Base-by-base conservation (phyloP, 495 filamentous ascomycete species). In the Extremus antarcticus region DNA sequence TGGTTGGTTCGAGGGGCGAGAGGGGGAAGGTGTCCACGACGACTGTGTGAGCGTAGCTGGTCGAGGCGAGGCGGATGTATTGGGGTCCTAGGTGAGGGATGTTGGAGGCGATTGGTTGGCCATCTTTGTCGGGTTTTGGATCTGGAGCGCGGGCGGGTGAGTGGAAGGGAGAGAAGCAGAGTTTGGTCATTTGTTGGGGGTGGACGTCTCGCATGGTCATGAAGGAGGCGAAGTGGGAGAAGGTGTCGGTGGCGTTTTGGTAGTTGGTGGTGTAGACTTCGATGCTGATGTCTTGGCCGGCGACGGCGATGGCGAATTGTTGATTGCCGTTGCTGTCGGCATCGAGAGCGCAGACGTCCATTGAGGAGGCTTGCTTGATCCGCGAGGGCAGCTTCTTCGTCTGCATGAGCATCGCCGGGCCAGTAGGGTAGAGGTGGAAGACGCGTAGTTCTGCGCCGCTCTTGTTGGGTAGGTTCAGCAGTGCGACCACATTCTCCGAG, bases 11-110 rank as follows among this genome's bases (percentile, higher is more conserved):
- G 66, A 73, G 57, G 17, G 78, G 78, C 17, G 74, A 76, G 23
- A 98, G 80, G 0, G 87, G 82, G 57, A 97, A 72, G 20, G 86
- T 86, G 70, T 95, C 88, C 32, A 95, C 84, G 45, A 89, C 82
- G 43, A 89, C 78, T 9, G 86, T 90, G 67, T 89, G 91, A 53
- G 84, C 87, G 66, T 94, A 82, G 57, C 84, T 87, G 46, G 87
- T 83, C 47, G 87, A 92, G 17, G 89, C 90, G 7, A 98, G 77
- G 61, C 87, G 90, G 55, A 95, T 68, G 57, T 81, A 76, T 55
- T 85, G 79, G 1, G 25, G 25, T 9, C 35, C 17, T 51, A 52
- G 29, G 13, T 41, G 43, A 54, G 38, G 25, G 56, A 48, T 38
- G 43, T 20, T 3, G 66, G 68, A 47, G n/a, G n/a, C n/a, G n/a